A percentile compares a stretch with the other conserved stretches of the same genome.
These are phyloP conservation scores for Trametes coccinea DNA, from an alignment of 768 basidiomycete species.

Conservation along the genomic window DNA sequence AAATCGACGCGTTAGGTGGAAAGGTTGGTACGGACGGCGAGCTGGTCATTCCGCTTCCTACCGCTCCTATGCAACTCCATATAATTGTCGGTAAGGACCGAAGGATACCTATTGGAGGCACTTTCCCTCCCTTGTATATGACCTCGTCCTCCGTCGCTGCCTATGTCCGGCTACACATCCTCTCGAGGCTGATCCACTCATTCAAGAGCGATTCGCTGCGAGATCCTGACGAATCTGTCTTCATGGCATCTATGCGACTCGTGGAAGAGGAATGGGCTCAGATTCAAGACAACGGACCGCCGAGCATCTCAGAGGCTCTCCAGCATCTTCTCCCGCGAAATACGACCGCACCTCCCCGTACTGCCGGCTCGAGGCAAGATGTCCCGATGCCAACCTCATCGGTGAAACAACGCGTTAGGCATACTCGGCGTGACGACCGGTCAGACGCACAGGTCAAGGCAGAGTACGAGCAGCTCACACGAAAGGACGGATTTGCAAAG, in stretches of 20 bases:
- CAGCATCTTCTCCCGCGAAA: conserved; percentile 51
- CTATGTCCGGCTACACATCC: conserved; percentile 83
- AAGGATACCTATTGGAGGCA: conserved; percentile 46
- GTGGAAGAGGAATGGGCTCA: conserved; percentile 71
- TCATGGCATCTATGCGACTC: conserved; percentile 67
- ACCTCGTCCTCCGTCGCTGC: conserved; percentile 68
- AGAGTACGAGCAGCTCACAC: conserved; percentile 51
- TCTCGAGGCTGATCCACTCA: conserved; percentile 59
- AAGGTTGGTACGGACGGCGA: conserved; percentile 46
- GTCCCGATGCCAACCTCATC: conserved; percentile 9
- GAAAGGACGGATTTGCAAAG: conserved; percentile 49
- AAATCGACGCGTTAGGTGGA: conserved; percentile 46
- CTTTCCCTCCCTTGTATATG: conserved; percentile 71
- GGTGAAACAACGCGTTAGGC: conserved; percentile 26
- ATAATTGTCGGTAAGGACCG: conserved; percentile 55
- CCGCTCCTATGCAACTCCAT: conserved; percentile 65
- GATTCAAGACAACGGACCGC: conserved; percentile 70
- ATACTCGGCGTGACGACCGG: conserved; percentile 41
- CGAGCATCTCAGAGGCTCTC: conserved; percentile 70
- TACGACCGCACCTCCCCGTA: neutral
- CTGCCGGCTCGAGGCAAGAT: neutral
- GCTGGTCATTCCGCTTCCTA: conserved; percentile 62
- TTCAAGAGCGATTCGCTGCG: conserved; percentile 56
- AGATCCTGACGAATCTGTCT: conserved; percentile 70
- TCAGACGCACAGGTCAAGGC: conserved; percentile 49